Percentiles rank a stretch among this genome's conserved stretches.
These are phyloP conservation scores for Cryptosporidium sp. DNA, from an alignment of 169 alveolate species.

Conservation along the genomic window DNA sequence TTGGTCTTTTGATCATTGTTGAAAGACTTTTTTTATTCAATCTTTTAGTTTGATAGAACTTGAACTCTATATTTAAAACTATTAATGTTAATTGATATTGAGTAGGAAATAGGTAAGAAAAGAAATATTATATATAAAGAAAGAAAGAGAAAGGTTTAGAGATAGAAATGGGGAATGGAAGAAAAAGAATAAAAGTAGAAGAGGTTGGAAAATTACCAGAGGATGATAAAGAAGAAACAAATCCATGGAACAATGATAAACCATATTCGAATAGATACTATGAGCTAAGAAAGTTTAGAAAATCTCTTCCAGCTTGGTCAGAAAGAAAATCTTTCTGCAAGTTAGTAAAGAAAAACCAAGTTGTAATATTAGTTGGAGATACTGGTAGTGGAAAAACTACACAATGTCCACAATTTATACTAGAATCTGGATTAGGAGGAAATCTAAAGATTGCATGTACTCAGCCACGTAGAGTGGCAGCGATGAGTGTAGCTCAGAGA, in stretches of 20 bases:
- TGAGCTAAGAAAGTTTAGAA: conserved; percentile 83
- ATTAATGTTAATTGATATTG: too few species aligned
- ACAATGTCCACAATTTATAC: conserved; percentile 95
- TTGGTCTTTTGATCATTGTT: too few species aligned
- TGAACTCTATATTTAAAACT: background rate
- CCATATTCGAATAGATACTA: conserved; percentile 82
- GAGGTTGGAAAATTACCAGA: background rate
- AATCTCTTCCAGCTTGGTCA: conserved; percentile 90
- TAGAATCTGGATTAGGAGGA: conserved; percentile 86
- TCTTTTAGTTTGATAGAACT: too few species aligned
- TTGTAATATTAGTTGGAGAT: conserved; percentile 92
- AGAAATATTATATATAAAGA: background rate
- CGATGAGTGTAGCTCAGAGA: conserved; percentile 98
- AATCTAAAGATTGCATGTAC: conserved; percentile 95
- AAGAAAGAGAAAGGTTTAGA: background rate
- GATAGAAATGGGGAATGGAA: conserved; percentile 11
- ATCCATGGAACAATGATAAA: conserved; percentile 49
- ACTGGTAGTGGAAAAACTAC: conserved; percentile 99
- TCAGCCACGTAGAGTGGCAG: conserved; percentile 99
- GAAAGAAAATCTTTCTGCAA: conserved; percentile 87
- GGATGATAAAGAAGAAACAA: background rate
- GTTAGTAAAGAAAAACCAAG: conserved; percentile 83
- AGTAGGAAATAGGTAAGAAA: too few species aligned
- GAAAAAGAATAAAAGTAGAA: conserved; percentile 12
- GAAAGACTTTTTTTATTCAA: too few species aligned